phyloP scores from a whole-genome alignment of 2,329 filamentous ascomycete species.

The Colletotrichum sp. region DNA sequence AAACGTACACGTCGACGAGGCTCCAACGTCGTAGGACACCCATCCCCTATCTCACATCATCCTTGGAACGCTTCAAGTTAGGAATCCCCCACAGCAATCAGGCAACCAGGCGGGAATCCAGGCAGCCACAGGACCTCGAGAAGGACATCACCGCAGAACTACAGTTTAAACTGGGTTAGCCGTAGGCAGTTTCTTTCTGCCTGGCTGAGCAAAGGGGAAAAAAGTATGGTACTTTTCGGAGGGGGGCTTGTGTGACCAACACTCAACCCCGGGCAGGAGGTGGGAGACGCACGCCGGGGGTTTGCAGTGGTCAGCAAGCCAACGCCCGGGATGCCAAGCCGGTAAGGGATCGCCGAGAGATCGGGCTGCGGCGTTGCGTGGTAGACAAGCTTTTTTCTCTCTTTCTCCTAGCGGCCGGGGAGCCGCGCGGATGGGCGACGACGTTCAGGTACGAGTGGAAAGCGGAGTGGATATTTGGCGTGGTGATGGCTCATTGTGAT shows the following conservation, averaged over 20 bases:
- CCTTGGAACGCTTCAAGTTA: neutral
- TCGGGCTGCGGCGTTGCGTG: neutral
- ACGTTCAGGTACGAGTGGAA: neutral
- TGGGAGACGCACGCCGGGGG: no score
- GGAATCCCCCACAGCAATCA: neutral
- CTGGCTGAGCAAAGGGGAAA: neutral
- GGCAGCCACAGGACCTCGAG: neutral
- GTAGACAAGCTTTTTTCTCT: neutral
- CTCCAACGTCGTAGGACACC: neutral
- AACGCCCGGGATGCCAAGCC: neutral
- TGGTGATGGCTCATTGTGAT: neutral
- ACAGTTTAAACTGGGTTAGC: neutral
- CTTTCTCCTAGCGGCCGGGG: neutral
- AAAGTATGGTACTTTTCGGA: neutral
- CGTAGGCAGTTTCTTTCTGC: neutral
- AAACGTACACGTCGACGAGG: neutral
- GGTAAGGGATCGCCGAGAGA: neutral
- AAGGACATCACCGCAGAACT: neutral
- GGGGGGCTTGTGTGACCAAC: neutral
- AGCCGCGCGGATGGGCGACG: neutral
- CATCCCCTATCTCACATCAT: neutral
- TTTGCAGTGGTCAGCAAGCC: neutral
- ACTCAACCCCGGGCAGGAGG: neutral
- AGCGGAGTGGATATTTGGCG: neutral
- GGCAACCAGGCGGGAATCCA: neutral